These are phyloP conservation scores for Gossypium stocksii DNA, from an alignment of 345 rosid genomes.

Conservation along the genomic window DNA sequence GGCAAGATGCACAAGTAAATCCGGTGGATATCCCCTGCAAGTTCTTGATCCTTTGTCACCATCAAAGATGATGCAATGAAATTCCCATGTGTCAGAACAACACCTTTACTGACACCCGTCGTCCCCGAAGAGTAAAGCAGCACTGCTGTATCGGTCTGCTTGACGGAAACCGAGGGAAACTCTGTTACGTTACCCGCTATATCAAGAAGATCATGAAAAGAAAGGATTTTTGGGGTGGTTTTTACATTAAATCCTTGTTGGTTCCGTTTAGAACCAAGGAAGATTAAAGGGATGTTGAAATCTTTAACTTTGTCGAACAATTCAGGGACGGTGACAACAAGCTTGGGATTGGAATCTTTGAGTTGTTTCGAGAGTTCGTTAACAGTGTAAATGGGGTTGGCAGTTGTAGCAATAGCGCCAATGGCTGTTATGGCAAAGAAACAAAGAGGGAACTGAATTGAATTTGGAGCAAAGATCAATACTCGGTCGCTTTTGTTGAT, in stretches of 20 bases:
- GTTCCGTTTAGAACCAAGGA: slow-evolving; percentile 41
- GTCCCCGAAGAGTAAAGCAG: slow-evolving; percentile 90
- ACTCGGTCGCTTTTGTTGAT: slow-evolving; percentile 62
- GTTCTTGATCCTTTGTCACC: slow-evolving; percentile 44
- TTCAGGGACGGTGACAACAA: slow-evolving; percentile 54
- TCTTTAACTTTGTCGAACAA: slow-evolving; percentile 56
- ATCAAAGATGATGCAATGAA: slow-evolving; percentile 64
- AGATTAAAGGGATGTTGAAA: slow-evolving; percentile 53
- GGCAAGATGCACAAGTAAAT: slow-evolving; percentile 69
- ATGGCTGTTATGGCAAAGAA: slow-evolving; percentile 61
- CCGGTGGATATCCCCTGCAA: slow-evolving; percentile 43
- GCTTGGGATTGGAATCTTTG: slow-evolving; percentile 62
- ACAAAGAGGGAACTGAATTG: slow-evolving; percentile 65
- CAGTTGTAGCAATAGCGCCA: slow-evolving; percentile 75
- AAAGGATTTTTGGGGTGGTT: slow-evolving; percentile 27
- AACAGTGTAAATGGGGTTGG: slow-evolving; percentile 66
- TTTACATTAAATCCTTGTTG: slow-evolving; percentile 7
- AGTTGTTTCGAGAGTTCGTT: slow-evolving; percentile 63
- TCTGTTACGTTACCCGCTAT: slow-evolving; percentile 40
- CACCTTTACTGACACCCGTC: slow-evolving; percentile 84
- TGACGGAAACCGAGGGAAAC: slow-evolving; percentile 37
- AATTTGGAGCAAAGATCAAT: slow-evolving; percentile 72
- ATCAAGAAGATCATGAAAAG: slow-evolving; percentile 45
- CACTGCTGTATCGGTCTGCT: slow-evolving; percentile 62
- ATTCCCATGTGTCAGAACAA: slow-evolving; percentile 68